These are phyloP conservation scores for Penicillium sp. DNA, from an alignment of 2,329 filamentous ascomycete genomes.

Conservation along the genomic window DNA sequence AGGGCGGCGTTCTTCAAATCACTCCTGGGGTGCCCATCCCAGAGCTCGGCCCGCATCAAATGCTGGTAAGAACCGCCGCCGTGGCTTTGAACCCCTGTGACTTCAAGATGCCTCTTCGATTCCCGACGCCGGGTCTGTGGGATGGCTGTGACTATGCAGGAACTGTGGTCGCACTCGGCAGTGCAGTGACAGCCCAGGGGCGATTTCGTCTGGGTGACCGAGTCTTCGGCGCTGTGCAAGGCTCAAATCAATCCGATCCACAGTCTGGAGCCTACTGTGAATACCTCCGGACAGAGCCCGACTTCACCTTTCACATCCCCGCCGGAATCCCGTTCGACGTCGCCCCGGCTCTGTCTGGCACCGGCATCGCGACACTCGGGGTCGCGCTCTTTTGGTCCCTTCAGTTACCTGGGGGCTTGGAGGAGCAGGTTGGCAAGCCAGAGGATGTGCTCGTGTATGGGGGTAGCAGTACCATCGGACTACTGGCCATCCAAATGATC, in stretches of 20 bases:
- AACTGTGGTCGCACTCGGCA: conserved; percentile 25
- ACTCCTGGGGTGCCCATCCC: conserved; percentile 16
- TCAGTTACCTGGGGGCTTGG: conserved; percentile 16
- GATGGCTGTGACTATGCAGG: conserved; percentile 32
- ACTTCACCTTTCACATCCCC: conserved; percentile 20
- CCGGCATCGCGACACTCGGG: conserved; percentile 23
- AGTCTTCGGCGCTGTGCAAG: conserved; percentile 38
- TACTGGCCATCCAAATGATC: conserved; percentile 24
- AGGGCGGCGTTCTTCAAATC: conserved; percentile 16
- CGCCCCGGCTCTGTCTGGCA: conserved; percentile 18
- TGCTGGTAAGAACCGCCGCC: conserved; percentile 21
- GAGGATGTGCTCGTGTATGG: conserved; percentile 23
- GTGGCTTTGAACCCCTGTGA: conserved; percentile 38
- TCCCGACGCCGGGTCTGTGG: conserved; percentile 21
- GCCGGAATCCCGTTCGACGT: conserved; percentile 7
- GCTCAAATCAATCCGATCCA: conserved; percentile 23
- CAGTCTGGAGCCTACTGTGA: conserved; percentile 24
- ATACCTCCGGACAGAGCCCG: conserved; percentile 15
- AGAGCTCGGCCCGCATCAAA: conserved; percentile 12
- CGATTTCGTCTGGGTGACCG: conserved; percentile 34
- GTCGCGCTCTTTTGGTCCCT: conserved; percentile 26
- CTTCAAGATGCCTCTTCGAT: conserved; percentile 24
- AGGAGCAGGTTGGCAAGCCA: conserved; percentile 5
- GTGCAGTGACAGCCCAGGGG: conserved; percentile 9
- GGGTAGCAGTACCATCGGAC: conserved; percentile 21